Evolutionary conservation across 1,284 basidiomycete species (phyloP).

Genomic region (Earliella scabrosa): DNA sequence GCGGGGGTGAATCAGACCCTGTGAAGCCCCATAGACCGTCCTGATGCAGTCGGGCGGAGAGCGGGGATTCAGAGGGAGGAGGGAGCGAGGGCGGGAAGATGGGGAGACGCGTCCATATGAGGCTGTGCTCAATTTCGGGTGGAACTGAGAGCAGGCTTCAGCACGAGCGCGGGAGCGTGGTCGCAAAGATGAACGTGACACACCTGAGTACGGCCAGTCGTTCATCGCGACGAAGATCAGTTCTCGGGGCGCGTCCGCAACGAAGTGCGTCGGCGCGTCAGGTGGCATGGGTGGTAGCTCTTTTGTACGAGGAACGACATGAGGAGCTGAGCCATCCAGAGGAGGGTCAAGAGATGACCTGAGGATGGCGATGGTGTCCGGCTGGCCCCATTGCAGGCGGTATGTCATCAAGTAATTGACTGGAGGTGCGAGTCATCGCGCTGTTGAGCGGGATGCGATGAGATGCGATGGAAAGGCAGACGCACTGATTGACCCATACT

Average conservation of each 20-base stretch:
- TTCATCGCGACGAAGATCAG: conserved; percentile 77
- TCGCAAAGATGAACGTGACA: conserved; percentile 14
- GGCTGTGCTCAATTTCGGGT: conserved; percentile 69
- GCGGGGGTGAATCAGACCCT: conserved; percentile 58
- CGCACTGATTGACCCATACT: conserved; percentile 71
- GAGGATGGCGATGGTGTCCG: conserved; percentile 61
- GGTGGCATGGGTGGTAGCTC: conserved; percentile 32
- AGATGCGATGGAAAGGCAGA: conserved; percentile 30
- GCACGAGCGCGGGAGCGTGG: too few relatives aligned
- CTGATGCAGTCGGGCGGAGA: conserved; percentile 59
- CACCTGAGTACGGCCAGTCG: conserved; percentile 85
- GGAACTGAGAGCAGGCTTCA: conserved; percentile 69
- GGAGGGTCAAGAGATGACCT: conserved; percentile 29
- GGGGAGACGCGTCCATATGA: conserved; percentile 78
- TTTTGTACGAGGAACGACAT: background rate
- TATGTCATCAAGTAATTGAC: conserved; percentile 68
- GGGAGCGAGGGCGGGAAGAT: conserved; percentile 56
- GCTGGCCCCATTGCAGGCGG: conserved; percentile 75
- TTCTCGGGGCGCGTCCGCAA: conserved; percentile 56
- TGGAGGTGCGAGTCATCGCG: conserved; percentile 29
- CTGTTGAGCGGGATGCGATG: background rate
- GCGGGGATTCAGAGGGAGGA: conserved; percentile 45
- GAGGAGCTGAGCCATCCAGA: background rate
- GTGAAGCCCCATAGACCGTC: conserved; percentile 83
- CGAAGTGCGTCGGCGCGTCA: conserved; percentile 60